A percentile compares a stretch with the other conserved stretches of the same genome.
These are phyloP conservation scores for Penicillium coprophilum DNA, from an alignment of 495 filamentous ascomycete species.

Conservation along the genomic window DNA sequence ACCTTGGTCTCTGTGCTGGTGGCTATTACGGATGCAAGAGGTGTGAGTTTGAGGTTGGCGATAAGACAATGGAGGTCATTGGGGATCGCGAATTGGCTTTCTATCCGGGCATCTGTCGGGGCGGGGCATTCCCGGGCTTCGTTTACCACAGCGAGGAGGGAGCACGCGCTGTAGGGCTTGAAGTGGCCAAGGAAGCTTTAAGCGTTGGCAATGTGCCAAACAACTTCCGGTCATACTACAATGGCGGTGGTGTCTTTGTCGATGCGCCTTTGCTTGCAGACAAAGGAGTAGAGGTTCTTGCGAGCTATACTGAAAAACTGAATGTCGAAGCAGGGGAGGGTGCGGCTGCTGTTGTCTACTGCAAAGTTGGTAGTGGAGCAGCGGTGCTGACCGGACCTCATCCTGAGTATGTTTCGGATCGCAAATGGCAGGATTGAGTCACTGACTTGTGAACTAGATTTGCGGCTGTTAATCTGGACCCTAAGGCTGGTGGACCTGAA, in stretches of 20 bases:
- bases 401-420: constrained; percentile 70
- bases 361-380: constrained; percentile 80
- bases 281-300: constrained; percentile 74
- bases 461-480: constrained; percentile 72
- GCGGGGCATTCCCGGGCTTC: constrained; percentile 86
- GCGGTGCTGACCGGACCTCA: constrained; percentile 85
- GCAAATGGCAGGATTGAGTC: background rate
- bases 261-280: constrained; percentile 64
- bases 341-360: constrained; percentile 78
- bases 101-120: constrained; percentile 82
- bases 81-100: constrained; percentile 85
- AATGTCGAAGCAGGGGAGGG: constrained; percentile 72
- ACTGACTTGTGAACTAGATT: constrained; percentile 58
- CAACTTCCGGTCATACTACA: constrained; percentile 79
- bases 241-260: constrained; percentile 94
- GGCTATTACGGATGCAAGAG: constrained; percentile 81
- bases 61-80: constrained; percentile 78
- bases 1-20: constrained; percentile 91
- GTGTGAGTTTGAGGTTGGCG: constrained; percentile 91
- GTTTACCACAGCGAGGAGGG: constrained; percentile 88
- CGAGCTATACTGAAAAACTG: constrained; percentile 73
- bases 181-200: constrained; percentile 62
- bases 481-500: constrained; percentile 57
- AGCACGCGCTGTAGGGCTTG: constrained; percentile 68
- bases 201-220: constrained; percentile 55